Base-by-base conservation (phyloP, 176 grass and related monocot species). In the Secale cereale region DNA sequence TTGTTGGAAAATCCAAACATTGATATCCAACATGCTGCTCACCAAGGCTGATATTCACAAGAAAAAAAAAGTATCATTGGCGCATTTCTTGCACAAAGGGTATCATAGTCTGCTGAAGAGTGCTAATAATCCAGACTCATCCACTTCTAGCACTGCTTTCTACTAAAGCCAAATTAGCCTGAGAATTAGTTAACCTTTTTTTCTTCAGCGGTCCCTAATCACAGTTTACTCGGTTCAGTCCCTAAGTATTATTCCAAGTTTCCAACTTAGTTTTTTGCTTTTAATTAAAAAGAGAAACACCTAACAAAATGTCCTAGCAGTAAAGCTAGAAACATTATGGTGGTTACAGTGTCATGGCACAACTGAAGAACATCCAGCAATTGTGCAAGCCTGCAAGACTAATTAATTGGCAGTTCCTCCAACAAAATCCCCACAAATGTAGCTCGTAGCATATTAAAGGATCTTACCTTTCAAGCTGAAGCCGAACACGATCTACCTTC, bases 21-120 rank as follows among this genome's bases (percentile, higher is more conserved):
- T 71, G 56, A 32, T 94, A 99, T 31, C 97, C 93, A 70, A 96
- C 97, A 94, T 99, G 93, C 70, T 91, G 81, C 78, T 96, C 86
- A 36, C 90, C 93, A 81, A 99, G 91, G 74, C 93, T 99, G 86
- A 27, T 66, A 70, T 74, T 82, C 54, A 46, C 77, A 70, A 80
- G 30, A 78, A 76, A 90, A 70, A 70, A 78, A 52, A 69, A 88
- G 43, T 74, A 72, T 35, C 74, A 82, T 33, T 78, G 7, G 37
- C 71, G 25, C 59, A n/a, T 26, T 62, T 10, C 71, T 81, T 81
- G 36, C 63, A 70, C 23, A 63, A 4, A 39, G 30, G 46, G n/a
- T 75, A 81, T 35, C 8, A 28, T 78, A 71, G 2, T 86, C 40
- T 82, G 69, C 2, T 57, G 40, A 86, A 65, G 30, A 78, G 11